Base-by-base conservation (phyloP, 768 basidiomycete species). In the Galerina sulciceps region DNA sequence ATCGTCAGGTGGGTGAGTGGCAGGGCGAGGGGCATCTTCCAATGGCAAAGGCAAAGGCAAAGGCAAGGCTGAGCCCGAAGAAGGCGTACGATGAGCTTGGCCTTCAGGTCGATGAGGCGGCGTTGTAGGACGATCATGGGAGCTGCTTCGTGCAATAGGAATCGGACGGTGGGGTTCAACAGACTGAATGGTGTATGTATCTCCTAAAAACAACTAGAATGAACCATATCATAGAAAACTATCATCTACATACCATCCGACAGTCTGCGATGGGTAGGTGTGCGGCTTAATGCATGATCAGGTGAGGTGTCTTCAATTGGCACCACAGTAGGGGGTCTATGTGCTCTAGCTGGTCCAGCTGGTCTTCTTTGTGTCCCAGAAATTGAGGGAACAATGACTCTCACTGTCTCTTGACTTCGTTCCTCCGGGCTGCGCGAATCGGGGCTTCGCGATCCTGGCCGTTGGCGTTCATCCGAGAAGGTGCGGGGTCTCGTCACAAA, bases 251-350 rank as follows among this genome's bases (percentile, higher is more conserved):
- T 49, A 63, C 65, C 65, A 46, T 43, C 64, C 13, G 65, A 64
- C 20, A 65, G 63, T 34, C 65, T 43, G 31, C 63, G 58, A 20
- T 26, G 62, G 1, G 64, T 65, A n/a, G 58, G 56, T 37, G 65
- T 53, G 48, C 47, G 20, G 44, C 53, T 23, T 58, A 59, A 26
- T 20, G 54, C 43, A 40, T 17, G 50, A 3, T 42, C 20, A 0
- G 50, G 48, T 10, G 53, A 34, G 11, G 49, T 35, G 22, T 69
- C 64, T 6, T 60, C 62, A 44, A 72, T 36, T 10, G 61, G 43
- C 18, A 74, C 53, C 14, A 66, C 57, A 6, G 71, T 72, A 10
- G 71, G 71, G 10, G 69, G 65, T 34, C 70, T 63, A 18, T 49
- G 63, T 13, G 63, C 18, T 3, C 37, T 50, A 47, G 18, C 46